Base-by-base conservation (phyloP, 1,139 yeast genomes). In the Taphrina sp. region DNA sequence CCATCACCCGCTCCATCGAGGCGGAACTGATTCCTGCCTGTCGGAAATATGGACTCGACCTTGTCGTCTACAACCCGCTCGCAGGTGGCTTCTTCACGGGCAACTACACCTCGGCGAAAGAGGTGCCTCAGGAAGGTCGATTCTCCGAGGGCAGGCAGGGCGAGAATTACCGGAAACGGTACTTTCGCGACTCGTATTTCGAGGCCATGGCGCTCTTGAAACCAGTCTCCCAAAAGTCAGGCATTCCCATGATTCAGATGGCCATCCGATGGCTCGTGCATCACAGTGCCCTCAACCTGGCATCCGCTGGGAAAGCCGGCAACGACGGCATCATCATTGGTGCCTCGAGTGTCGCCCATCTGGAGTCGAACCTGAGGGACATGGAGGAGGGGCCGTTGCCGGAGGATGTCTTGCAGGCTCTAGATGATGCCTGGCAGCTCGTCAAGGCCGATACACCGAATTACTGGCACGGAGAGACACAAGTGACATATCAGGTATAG, bases 401-500 rank as follows among this genome's bases (percentile, higher is more conserved):
- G 3, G 59, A 59, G 5, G 61, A 60, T 17, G 59, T 62, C 19
- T 61, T 60, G 5, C 38, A 55, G 12, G 60, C 62, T 31, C 60
- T 65, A 29, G 62, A 65, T 36, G 61, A 60, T n/a, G 56, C 65
- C 23, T 64, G 66, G 67, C 59, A 58, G 29, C 17, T 41, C 5
- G 62, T 64, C 46, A 58, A 64, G 49, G 56, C 55, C 41, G 64
- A 63, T 23, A 63, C 66, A 10, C 65, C 66, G 17, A 46, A 39
- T 16, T 59, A 59, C 52, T 59, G 60, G 60, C 60, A 56, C 28
- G 60, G 60, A 22, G 42, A 46, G 12, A 42, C 35, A 23, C 22
- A 19, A n/a, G 52, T 45, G 16, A 35, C 43, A 5, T 45, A 45
- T 35, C 52, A 45, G 22, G 51, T 80, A 81, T 68, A 83, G 23